Percentiles rank a stretch among this genome's conserved stretches.
These are phyloP conservation scores for Hymenoscyphus occultus DNA, from an alignment of 2,329 filamentous ascomycete species.

Conservation along the genomic window DNA sequence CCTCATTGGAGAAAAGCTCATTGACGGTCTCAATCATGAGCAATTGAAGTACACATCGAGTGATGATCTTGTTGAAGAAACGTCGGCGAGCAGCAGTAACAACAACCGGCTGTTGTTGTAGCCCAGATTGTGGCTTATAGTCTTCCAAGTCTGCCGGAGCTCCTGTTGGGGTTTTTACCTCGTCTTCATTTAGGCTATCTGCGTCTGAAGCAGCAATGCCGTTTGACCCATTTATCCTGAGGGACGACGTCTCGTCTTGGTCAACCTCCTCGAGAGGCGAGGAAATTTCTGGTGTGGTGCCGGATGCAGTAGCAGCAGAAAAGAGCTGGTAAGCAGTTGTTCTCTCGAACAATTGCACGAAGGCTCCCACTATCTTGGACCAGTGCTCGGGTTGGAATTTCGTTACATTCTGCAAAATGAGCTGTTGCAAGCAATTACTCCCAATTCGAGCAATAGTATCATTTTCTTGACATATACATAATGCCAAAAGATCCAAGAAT, in stretches of 20 bases:
- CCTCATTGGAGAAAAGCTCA: constrained; percentile 96
- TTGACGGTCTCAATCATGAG: constrained; percentile 99
- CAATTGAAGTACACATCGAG: constrained; percentile 92
- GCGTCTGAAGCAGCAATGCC: constrained; percentile 36
- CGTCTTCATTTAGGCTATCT: constrained; percentile 34
- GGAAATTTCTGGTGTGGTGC: constrained; percentile 49
- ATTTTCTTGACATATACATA: constrained; percentile 99
- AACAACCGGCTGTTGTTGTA: constrained; percentile 85
- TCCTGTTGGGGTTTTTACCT: constrained; percentile 30
- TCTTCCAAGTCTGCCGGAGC: constrained; percentile 57
- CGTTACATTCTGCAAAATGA: constrained; percentile 92
- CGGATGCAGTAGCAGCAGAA: constrained; percentile 65
- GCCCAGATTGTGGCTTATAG: constrained; percentile 72
- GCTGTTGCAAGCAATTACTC: constrained; percentile 94
- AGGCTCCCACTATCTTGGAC: constrained; percentile 90
- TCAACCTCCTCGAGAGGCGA: constrained; percentile 30
- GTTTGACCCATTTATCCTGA: constrained; percentile 59
- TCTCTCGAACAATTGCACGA: constrained; percentile 90
- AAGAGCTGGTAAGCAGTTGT: constrained; percentile 96
- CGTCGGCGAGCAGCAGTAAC: constrained; percentile 89
- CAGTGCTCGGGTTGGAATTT: constrained; percentile 89
- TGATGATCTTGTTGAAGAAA: constrained; percentile 99
- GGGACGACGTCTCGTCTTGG: constrained; percentile 51
- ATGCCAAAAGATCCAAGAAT: constrained; percentile 88
- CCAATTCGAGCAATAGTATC: constrained; percentile 97